A percentile compares a stretch with the other conserved stretches of the same genome.
These are phyloP conservation scores for Puccinia novopanici DNA, from an alignment of 1,284 basidiomycete genomes.

Conservation along the genomic window DNA sequence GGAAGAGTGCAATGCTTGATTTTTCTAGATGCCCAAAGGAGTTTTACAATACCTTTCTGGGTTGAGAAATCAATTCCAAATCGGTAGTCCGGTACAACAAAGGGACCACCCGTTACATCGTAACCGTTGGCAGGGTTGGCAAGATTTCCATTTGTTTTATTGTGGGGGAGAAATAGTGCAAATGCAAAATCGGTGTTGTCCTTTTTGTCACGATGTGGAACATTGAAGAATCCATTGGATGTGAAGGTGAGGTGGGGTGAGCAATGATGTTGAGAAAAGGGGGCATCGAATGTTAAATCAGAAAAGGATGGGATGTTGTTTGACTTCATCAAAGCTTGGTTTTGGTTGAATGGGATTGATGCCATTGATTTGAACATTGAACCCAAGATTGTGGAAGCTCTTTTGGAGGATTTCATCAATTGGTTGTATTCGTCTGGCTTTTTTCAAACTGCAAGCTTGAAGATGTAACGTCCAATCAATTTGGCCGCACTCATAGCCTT, in stretches of 20 bases:
- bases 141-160: neutral
- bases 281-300: constrained; percentile 1
- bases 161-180: constrained; percentile 27
- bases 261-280: neutral
- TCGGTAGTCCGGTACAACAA: constrained; percentile 6
- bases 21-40: constrained; percentile 7
- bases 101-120: neutral
- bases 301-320: constrained; percentile 2
- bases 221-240: neutral
- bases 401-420: neutral
- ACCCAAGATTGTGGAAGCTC: neutral
- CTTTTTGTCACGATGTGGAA: neutral
- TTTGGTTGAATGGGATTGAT: neutral
- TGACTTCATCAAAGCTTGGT: neutral
- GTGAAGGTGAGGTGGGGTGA: constrained; percentile 13
- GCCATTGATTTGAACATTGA: constrained; percentile 1
- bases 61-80: constrained; percentile 16
- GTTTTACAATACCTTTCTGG: constrained; percentile 20
- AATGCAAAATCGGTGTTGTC: constrained; percentile 1
- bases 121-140: neutral
- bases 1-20: constrained; percentile 5
- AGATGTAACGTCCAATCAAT: neutral
- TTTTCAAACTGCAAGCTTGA: neutral
- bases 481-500: neutral
- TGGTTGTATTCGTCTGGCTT: neutral